Evolutionary conservation across 495 filamentous ascomycete species (phyloP).

Genomic region (Polyplosphaeria fusca): DNA sequence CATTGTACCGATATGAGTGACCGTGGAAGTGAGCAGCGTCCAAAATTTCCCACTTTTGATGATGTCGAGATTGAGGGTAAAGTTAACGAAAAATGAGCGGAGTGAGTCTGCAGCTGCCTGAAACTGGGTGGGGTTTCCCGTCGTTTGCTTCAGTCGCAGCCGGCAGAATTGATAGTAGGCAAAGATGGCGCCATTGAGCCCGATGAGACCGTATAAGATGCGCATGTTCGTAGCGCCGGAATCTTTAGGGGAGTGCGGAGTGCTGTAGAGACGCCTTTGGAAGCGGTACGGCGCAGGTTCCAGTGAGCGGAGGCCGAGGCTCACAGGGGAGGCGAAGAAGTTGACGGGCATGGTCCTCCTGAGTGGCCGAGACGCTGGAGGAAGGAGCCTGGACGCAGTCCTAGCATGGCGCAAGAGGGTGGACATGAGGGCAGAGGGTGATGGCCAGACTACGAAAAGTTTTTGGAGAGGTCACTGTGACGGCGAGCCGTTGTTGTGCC

Average conservation of each 20-base stretch:
- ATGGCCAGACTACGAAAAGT: too few species aligned
- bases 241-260: background rate
- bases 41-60: slow-evolving; percentile 23
- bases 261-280: background rate
- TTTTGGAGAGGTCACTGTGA: too few species aligned
- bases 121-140: background rate
- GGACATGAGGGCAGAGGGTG: too few species aligned
- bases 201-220: slow-evolving; percentile 35
- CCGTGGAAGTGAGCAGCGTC: slow-evolving; percentile 35
- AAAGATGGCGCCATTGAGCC: slow-evolving; percentile 38
- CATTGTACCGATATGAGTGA: slow-evolving; percentile 30
- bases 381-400: too few species aligned
- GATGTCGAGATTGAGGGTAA: slow-evolving; percentile 15
- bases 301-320: background rate
- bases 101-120: background rate
- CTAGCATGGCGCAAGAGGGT: too few species aligned
- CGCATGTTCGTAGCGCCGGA: background rate
- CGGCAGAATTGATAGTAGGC: slow-evolving; percentile 24
- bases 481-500: too few species aligned
- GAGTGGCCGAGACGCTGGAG: too few species aligned
- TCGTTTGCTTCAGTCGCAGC: background rate
- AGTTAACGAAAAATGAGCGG: slow-evolving; percentile 3
- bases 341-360: background rate
- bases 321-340: background rate
- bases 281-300: background rate